Conservation (phyloP, 176 grass and related monocot species). For the Melocanna baccifera region DNA sequence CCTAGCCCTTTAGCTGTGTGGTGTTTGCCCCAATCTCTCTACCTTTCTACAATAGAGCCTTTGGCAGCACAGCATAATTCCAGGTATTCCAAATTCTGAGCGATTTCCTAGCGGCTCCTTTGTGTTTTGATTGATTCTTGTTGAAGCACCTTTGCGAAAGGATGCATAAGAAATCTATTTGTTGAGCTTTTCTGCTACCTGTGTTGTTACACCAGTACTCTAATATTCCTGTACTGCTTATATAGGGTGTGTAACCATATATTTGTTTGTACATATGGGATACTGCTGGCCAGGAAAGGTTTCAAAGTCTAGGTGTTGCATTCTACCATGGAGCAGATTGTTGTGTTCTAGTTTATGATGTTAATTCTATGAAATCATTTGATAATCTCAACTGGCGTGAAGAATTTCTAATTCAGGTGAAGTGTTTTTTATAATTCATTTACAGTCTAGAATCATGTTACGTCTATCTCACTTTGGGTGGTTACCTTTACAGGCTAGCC, state of each 20-base stretch:
- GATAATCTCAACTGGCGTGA: constrained; percentile 82
- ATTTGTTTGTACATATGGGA: constrained; percentile 70
- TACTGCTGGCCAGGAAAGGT: constrained; percentile 89
- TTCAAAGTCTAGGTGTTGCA: constrained; percentile 84
- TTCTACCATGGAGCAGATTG: constrained; percentile 92
- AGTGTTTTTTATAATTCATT: not conserved
- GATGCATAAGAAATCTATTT: not conserved
- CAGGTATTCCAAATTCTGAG: not conserved
- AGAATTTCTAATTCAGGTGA: constrained; percentile 86
- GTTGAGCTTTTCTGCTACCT: not conserved
- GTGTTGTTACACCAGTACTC: not conserved
- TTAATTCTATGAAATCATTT: constrained; percentile 84
- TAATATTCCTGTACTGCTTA: not conserved
- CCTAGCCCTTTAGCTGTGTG: no score
- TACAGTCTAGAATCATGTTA: not conserved
- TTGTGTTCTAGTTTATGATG: constrained; percentile 82
- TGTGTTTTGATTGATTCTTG: not conserved
- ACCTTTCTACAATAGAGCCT: no score
- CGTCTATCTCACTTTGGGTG: constrained; percentile 7
- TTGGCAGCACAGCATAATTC: not conserved
- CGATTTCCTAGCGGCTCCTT: not conserved
- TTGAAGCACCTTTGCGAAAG: not conserved
- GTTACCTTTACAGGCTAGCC: constrained; percentile 59
- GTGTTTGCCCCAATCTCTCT: no score
- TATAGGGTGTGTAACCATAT: constrained; percentile 11